Conservation (phyloP, 139 green algal species). For the Desmodesmus armatus region DNA sequence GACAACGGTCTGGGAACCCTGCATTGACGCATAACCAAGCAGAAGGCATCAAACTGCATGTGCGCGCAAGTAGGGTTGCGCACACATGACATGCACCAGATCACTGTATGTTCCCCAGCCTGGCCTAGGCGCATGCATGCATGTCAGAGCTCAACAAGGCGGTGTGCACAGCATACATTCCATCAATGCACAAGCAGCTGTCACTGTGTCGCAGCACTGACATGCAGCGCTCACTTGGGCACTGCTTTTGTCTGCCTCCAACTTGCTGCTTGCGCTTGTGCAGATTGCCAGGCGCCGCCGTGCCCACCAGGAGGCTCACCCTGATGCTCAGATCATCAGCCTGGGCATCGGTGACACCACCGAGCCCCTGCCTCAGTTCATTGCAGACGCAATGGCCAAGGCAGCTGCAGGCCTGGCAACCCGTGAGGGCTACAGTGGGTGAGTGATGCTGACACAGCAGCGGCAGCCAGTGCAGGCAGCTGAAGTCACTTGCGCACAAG, state of each 20-base stretch:
- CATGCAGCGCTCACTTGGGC: too few relatives aligned
- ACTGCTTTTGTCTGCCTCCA: background rate
- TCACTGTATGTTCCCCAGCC: too few relatives aligned
- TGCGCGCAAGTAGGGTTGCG: background rate
- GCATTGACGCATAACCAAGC: background rate
- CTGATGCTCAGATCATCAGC: conserved; percentile 97
- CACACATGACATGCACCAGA: background rate
- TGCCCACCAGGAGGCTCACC: conserved; percentile 93
- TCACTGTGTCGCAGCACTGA: too few relatives aligned
- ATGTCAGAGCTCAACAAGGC: too few relatives aligned
- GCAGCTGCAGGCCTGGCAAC: conserved; percentile 89
- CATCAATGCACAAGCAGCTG: too few relatives aligned
- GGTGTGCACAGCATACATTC: too few relatives aligned
- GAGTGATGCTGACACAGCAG: background rate
- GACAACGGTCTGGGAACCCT: background rate
- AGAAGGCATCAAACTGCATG: background rate
- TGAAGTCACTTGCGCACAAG: too few relatives aligned
- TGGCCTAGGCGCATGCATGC: too few relatives aligned
- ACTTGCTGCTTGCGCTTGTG: background rate
- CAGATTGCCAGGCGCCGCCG: conserved; percentile 93
- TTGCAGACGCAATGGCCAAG: conserved; percentile 88
- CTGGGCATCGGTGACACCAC: conserved; percentile 99
- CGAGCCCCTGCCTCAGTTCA: conserved; percentile 93
- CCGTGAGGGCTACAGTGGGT: conserved; percentile 95
- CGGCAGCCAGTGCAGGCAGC: background rate